A percentile compares a stretch with the other conserved stretches of the same genome.
phyloP scores from a whole-genome alignment of 129 eudicot genomes.

The Ambrosia trifida region DNA sequence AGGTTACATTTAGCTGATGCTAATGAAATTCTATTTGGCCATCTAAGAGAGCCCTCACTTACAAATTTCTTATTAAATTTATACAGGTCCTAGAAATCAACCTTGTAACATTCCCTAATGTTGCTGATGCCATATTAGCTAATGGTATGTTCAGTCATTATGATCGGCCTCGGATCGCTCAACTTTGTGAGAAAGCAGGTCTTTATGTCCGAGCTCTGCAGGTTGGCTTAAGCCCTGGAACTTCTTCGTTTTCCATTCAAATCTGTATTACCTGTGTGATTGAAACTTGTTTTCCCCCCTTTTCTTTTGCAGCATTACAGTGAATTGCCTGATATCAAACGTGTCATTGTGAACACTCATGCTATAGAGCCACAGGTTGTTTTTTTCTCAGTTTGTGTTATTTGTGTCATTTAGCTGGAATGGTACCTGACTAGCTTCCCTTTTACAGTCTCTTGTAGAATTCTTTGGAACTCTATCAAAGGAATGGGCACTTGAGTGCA shows the following conservation, averaged over 20 bases:
- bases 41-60: not conserved
- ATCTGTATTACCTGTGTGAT: conserved; percentile 16
- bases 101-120: conserved; percentile 98
- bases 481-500: conserved; percentile 99
- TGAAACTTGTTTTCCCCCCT: not conserved
- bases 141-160: conserved; percentile 98
- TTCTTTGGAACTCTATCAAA: conserved; percentile 92
- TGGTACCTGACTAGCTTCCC: conserved; percentile 21
- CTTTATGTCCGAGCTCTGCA: conserved; percentile 93
- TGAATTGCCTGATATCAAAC: conserved; percentile 92
- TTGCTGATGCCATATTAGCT: conserved; percentile 97
- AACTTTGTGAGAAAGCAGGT: conserved; percentile 99
- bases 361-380: conserved; percentile 99
- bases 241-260: conserved; percentile 1
- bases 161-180: conserved; percentile 97
- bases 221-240: conserved; percentile 42
- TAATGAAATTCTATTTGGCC: conserved; percentile 13
- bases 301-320: conserved; percentile 71
- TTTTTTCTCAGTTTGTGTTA: conserved; percentile 4
- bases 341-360: conserved; percentile 98
- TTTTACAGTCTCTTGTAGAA: conserved; percentile 89
- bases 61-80: conserved; percentile 3
- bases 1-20: conserved; percentile 31
- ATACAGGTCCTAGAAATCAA: conserved; percentile 92
- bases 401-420: not conserved